These are phyloP conservation scores for Xylariaceae sp. DNA, from an alignment of 2,329 filamentous ascomycete species.

Conservation along the genomic window DNA sequence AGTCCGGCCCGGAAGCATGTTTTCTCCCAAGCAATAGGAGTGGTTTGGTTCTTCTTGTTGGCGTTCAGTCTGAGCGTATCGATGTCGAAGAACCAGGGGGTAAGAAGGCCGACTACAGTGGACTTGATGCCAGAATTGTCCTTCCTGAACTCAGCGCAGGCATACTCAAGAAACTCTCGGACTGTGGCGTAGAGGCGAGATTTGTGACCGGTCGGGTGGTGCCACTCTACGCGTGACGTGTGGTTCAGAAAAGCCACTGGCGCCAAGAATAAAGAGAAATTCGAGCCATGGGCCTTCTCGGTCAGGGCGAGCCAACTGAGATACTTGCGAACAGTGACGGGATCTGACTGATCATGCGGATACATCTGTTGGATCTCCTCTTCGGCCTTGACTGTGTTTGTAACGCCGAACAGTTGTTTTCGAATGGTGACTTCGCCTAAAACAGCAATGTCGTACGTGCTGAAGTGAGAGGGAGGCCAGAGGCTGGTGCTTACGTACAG, in stretches of 20 bases:
- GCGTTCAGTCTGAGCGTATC: background rate
- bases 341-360: constrained; percentile 8
- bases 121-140: background rate
- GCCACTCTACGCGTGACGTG: constrained; percentile 11
- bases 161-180: constrained; percentile 14
- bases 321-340: constrained; percentile 6
- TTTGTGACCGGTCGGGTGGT: constrained; percentile 10
- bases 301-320: constrained; percentile 12
- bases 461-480: constrained; percentile 13
- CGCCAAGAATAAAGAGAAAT: constrained; percentile 7
- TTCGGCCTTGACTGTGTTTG: background rate
- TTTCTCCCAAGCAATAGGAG: constrained; percentile 10
- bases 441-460: constrained; percentile 9
- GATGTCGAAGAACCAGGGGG: constrained; percentile 16
- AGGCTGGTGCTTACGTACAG: background rate
- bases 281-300: background rate
- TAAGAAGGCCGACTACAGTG: constrained; percentile 12
- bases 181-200: constrained; percentile 14
- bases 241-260: constrained; percentile 14
- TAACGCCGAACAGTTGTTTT: constrained; percentile 12
- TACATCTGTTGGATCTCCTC: background rate
- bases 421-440: constrained; percentile 6
- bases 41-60: background rate
- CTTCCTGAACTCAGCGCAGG: constrained; percentile 3
- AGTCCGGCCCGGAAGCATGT: constrained; percentile 12